Base-by-base conservation (phyloP, 768 basidiomycete genomes). In the Rhodotorula paludigena region DNA sequence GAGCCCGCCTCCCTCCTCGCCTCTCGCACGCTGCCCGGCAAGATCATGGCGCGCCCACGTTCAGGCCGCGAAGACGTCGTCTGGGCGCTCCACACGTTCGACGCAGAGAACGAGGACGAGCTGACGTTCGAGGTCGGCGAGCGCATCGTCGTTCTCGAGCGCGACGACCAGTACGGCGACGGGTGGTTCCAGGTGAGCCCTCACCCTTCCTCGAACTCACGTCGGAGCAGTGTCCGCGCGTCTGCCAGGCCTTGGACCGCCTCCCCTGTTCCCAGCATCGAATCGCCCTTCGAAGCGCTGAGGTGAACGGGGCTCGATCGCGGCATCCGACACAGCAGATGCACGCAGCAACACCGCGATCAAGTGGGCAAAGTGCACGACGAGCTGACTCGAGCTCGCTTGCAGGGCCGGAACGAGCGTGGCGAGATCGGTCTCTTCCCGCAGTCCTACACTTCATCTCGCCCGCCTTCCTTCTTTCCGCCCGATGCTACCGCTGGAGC, bases 41-140 rank as follows among this genome's bases (percentile, higher is more conserved):
- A 5, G 5, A 12, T n/a, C 25, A 47, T 47, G 25, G 36, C 36
- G 11, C 15, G 11, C 42, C 15, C 41, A 8, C 52, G 42, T 32
- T 18, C 35, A 20, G 23, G 18, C n/a, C 20, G 9, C 1, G 35
- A n/a, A 12, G 63, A 64, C 54, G 28, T 49, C 30, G 38, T 69
- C 12, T 64, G 28, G 25, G 63, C 68, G 0, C 54, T 69, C 0
- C 90, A 94, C 77, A 87, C 88, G 74, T 98, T 97, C 74, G 74
- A 80, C 8, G 93, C 96, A 6, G 92, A 99, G 81, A 85, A 97
- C 78, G 89, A 89, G 58, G 96, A 99, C 78, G 96, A 99, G 79
- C 84, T 98, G 45, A 74, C 85, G 1, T 96, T 98, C 77, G 82
- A 80, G 49, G 86, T 86, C 8, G 93, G 93, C 4, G 91, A 98